Conservation (phyloP, 2,329 filamentous ascomycete species). For the Claviceps monticola region DNA sequence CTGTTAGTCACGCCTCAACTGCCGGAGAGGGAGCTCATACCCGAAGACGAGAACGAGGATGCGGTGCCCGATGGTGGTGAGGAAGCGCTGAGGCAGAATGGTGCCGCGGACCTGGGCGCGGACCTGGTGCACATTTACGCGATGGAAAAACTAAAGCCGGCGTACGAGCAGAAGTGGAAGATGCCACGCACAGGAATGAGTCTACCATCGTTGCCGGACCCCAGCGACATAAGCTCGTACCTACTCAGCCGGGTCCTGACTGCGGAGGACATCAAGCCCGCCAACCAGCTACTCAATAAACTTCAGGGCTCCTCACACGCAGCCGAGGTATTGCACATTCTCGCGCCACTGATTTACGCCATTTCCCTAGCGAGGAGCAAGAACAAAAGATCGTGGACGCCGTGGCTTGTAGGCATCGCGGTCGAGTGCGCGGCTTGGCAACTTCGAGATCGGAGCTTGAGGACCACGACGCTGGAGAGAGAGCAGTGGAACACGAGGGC, state of each 20-base stretch:
- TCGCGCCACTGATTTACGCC: conserved; percentile 79
- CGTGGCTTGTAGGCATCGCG: conserved; percentile 76
- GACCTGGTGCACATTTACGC: conserved; percentile 25
- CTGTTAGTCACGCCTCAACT: conserved; percentile 73
- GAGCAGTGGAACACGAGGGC: conserved; percentile 82
- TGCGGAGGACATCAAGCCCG: conserved; percentile 91
- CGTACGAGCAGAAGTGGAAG: conserved; percentile 52
- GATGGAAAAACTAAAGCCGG: conserved; percentile 11
- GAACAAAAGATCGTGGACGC: conserved; percentile 72
- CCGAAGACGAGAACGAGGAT: conserved; percentile 33
- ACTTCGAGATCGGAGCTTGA: conserved; percentile 57
- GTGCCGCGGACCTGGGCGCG: conserved; percentile 28
- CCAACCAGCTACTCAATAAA: conserved; percentile 71
- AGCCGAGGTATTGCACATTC: conserved; percentile 82
- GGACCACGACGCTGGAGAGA: conserved; percentile 75
- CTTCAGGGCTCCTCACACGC: conserved; percentile 60
- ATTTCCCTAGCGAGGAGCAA: conserved; percentile 60
- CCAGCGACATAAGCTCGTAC: conserved; percentile 73
- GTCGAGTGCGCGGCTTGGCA: conserved; percentile 86
- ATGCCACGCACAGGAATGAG: conserved; percentile 92
- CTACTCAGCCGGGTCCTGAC: conserved; percentile 82
- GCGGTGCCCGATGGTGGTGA: conserved; percentile 29
- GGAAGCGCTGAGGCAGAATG: neutral
- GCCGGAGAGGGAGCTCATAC: conserved; percentile 72
- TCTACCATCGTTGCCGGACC: conserved; percentile 68